A percentile compares a stretch with the other conserved stretches of the same genome.
phyloP scores from a whole-genome alignment of 768 basidiomycete genomes.

The Psilocybe sp. region DNA sequence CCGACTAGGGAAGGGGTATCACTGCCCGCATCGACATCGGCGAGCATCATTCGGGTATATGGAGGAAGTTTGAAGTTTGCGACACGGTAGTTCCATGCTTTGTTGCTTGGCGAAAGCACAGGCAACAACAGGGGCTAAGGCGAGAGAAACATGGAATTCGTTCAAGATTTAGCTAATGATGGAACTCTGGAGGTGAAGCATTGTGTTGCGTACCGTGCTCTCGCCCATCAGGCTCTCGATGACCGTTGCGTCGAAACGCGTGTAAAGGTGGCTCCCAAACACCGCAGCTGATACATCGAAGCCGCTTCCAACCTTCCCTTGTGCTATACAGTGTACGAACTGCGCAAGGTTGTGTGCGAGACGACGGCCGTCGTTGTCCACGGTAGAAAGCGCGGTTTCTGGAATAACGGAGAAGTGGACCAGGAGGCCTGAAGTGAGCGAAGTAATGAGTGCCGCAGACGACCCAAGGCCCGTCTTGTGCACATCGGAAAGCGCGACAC shows the following conservation, averaged over 20 bases:
- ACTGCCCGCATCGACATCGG: constrained; percentile 94
- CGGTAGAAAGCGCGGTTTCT: constrained; percentile 40
- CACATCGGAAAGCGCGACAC: constrained; percentile 70
- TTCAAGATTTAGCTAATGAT: constrained; percentile 3
- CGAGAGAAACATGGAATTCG: constrained; percentile 6
- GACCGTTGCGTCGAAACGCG: constrained; percentile 76
- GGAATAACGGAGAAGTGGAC: constrained; percentile 69
- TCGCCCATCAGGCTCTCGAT: constrained; percentile 65
- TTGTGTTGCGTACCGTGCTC: constrained; percentile 32
- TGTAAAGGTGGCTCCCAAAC: constrained; percentile 93
- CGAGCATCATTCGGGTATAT: constrained; percentile 78
- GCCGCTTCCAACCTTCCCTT: constrained; percentile 97
- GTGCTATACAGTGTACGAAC: constrained; percentile 92
- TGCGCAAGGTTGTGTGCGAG: constrained; percentile 93
- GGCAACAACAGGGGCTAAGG: constrained; percentile 37
- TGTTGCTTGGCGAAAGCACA: constrained; percentile 61
- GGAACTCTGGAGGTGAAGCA: neutral
- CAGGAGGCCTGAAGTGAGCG: constrained; percentile 83
- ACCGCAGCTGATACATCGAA: constrained; percentile 95
- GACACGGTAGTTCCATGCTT: constrained; percentile 71
- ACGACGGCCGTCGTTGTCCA: constrained; percentile 43
- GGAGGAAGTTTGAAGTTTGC: constrained; percentile 81
- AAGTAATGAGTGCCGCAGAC: constrained; percentile 95
- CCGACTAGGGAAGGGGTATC: constrained; percentile 94
- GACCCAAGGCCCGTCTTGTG: constrained; percentile 99